Conservation (phyloP, 331 rosid species). For the Malus hybrid region DNA sequence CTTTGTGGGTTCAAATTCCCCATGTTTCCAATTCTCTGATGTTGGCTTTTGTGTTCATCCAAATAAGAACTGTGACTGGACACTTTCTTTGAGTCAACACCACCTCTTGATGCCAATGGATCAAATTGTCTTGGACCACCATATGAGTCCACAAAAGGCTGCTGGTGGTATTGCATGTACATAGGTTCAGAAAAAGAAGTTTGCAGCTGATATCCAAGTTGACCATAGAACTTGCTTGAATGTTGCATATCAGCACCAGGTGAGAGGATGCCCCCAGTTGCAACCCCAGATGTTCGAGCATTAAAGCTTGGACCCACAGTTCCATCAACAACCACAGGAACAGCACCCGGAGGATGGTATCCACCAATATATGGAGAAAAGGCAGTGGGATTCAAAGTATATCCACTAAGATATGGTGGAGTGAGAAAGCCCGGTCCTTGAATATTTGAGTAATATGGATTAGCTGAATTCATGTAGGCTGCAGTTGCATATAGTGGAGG, state of each 20-base stretch:
- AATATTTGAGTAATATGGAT: slow-evolving; percentile 52
- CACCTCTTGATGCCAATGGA: slow-evolving; percentile 41
- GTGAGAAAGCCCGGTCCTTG: slow-evolving; percentile 43
- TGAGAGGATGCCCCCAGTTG: slow-evolving; percentile 41
- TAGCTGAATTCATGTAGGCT: slow-evolving; percentile 46
- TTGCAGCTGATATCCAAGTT: slow-evolving; percentile 48
- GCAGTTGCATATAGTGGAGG: slow-evolving; percentile 54
- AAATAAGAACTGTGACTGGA: slow-evolving; percentile 35
- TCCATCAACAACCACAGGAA: slow-evolving; percentile 56
- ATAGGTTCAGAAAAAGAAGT: slow-evolving; percentile 58
- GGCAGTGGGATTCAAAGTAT: slow-evolving; percentile 35
- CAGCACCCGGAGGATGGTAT: slow-evolving; percentile 55
- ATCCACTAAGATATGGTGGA: slow-evolving; percentile 56
- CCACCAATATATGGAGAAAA: slow-evolving; percentile 57
- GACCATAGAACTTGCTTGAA: slow-evolving; percentile 62
- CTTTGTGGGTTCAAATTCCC: slow-evolving; percentile 15
- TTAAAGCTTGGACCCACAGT: slow-evolving; percentile 52
- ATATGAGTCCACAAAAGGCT: slow-evolving; percentile 46
- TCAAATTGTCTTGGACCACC: slow-evolving; percentile 49
- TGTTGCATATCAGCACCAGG: slow-evolving; percentile 56
- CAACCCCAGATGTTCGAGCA: slow-evolving; percentile 46
- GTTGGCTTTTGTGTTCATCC: slow-evolving; percentile 46
- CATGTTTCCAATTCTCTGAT: slow-evolving; percentile 32
- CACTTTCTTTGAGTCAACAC: slow-evolving; percentile 30
- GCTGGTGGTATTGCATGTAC: slow-evolving; percentile 63